Evolutionary conservation across 495 filamentous ascomycete genomes (phyloP).

Genomic region (Hypoxylon lenormandii): DNA sequence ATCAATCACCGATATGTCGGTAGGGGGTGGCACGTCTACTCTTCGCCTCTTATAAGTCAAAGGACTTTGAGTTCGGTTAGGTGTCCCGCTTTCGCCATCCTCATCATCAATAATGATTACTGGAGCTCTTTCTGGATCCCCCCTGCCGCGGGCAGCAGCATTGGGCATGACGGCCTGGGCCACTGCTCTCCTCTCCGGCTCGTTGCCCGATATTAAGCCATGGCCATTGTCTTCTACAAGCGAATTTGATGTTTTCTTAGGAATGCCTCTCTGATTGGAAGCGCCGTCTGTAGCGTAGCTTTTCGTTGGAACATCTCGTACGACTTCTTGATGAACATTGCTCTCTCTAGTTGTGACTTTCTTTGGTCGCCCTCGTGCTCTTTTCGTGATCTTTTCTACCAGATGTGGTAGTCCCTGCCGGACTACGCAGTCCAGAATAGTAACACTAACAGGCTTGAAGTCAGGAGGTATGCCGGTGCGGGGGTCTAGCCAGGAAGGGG

Average conservation of each 20-base stretch:
- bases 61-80: background rate
- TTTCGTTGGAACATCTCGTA: background rate
- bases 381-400: background rate
- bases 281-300: background rate
- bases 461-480: constrained; percentile 9
- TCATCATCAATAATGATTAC: constrained; percentile 5
- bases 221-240: background rate
- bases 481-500: constrained; percentile 15
- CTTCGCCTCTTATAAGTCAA: background rate
- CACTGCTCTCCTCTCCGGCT: background rate
- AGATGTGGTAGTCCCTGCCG: constrained; percentile 16
- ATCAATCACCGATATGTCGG: constrained; percentile 3
- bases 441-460: constrained; percentile 27
- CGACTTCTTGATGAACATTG: too few species aligned
- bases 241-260: too few species aligned
- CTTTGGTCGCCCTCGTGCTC: constrained; percentile 8
- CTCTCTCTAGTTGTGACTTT: background rate
- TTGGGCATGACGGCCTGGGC: background rate
- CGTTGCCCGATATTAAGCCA: background rate
- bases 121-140: background rate
- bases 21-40: background rate
- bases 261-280: background rate
- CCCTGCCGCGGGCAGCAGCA: background rate
- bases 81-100: background rate
- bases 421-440: constrained; percentile 39